A percentile compares a stretch with the other conserved stretches of the same genome.
Evolutionary conservation across 2,329 filamentous ascomycete species (phyloP).

Genomic region (Tolypocladium album): DNA sequence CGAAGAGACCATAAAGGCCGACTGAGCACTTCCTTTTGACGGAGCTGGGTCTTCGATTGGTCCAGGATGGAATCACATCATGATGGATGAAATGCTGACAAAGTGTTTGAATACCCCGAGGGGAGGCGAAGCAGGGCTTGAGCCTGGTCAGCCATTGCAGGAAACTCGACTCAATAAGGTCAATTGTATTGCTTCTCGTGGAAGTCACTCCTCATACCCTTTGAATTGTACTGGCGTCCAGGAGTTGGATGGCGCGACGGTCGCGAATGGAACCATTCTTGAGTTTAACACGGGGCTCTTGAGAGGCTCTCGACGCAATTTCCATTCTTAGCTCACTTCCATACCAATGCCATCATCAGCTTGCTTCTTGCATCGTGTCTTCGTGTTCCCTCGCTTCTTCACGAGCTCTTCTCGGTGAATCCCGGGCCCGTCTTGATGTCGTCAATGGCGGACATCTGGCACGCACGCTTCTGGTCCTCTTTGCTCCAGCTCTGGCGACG

Average conservation of each 20-base stretch:
- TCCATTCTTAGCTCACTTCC: neutral
- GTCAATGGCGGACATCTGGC: conserved; percentile 35
- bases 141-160: neutral
- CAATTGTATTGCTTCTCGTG: neutral
- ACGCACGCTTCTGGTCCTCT: conserved; percentile 41
- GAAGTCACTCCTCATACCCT: neutral
- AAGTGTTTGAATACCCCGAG: neutral
- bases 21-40: accelerated
- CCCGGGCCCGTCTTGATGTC: conserved; percentile 25
- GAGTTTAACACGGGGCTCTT: neutral
- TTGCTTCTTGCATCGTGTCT: neutral
- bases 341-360: neutral
- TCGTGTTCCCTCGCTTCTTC: neutral
- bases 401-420: conserved; percentile 26
- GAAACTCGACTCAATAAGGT: neutral
- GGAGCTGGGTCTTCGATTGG: neutral
- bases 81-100: neutral
- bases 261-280: neutral
- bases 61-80: neutral
- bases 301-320: neutral
- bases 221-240: neutral
- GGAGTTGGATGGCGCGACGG: neutral
- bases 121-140: neutral
- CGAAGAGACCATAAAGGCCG: conserved; percentile 17
- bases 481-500: conserved; percentile 41